These are phyloP conservation scores for Crithidia expoeki DNA, from an alignment of 208 protist species.

Conservation along the genomic window DNA sequence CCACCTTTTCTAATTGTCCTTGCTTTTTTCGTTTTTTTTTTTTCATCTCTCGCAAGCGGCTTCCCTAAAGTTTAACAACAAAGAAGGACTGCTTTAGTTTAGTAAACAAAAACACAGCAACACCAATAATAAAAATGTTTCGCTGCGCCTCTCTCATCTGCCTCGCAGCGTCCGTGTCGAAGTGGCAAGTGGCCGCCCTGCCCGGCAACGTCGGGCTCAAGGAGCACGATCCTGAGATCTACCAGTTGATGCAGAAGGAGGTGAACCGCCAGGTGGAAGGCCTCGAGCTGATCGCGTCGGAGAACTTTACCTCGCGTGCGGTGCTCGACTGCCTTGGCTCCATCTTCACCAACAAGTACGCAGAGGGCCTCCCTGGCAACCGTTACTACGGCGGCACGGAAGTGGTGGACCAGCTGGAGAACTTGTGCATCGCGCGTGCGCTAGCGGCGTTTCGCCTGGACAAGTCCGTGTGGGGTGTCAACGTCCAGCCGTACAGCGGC, in stretches of 20 bases:
- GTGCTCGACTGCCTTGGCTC: constrained; percentile 98
- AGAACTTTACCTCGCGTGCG: constrained; percentile 99
- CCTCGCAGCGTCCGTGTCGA: constrained; percentile 15
- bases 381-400: constrained; percentile 99
- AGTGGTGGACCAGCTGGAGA: constrained; percentile 97
- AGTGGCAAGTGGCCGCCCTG: constrained; percentile 8
- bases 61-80: no score
- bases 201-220: constrained; percentile 36
- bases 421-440: constrained; percentile 92
- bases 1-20: no score
- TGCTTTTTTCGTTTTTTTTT: background rate
- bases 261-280: constrained; percentile 84
- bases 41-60: background rate
- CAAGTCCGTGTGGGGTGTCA: constrained; percentile 97
- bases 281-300: constrained; percentile 91
- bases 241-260: constrained; percentile 83
- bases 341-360: constrained; percentile 99
- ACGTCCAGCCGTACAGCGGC: constrained; percentile 99
- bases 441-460: constrained; percentile 95
- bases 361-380: constrained; percentile 96
- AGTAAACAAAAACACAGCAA: background rate
- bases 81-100: no score
- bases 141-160: constrained; percentile 21
- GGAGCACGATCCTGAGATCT: constrained; percentile 81
- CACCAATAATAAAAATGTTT: no score